Conservation (phyloP, 2,329 filamentous ascomycete species). For the Drechslerella stenobrocha region DNA sequence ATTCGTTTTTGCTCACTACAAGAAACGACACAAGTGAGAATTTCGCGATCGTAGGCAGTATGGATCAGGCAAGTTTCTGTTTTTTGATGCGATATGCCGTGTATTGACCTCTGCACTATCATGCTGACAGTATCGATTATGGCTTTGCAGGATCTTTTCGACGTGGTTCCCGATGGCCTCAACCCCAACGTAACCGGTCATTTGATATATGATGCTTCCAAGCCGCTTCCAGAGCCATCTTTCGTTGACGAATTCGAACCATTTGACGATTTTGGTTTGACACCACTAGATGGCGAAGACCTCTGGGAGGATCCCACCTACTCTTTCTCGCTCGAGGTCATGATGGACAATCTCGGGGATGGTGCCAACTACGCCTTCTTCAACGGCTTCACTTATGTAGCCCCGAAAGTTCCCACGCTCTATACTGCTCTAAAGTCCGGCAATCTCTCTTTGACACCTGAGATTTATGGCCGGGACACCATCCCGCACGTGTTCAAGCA, state of each 20-base stretch:
- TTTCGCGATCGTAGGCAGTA: constrained; percentile 69
- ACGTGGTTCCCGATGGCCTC: constrained; percentile 67
- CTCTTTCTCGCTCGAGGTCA: constrained; percentile 66
- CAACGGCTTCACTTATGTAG: constrained; percentile 75
- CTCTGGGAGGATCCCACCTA: constrained; percentile 67
- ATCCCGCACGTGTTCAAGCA: constrained; percentile 59
- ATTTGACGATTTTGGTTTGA: constrained; percentile 73
- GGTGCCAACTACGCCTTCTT: constrained; percentile 72
- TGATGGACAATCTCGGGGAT: constrained; percentile 69
- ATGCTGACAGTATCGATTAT: not conserved
- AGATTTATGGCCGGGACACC: constrained; percentile 68
- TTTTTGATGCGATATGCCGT: not conserved
- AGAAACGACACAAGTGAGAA: constrained; percentile 66
- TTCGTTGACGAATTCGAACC: constrained; percentile 66
- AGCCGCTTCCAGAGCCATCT: constrained; percentile 60
- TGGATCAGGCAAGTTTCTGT: constrained; percentile 64
- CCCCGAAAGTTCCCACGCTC: constrained; percentile 75
- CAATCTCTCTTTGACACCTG: constrained; percentile 61
- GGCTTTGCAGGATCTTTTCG: constrained; percentile 65
- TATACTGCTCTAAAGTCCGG: constrained; percentile 73
- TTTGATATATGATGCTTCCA: constrained; percentile 63
- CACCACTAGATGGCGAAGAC: constrained; percentile 68
- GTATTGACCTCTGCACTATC: too few relatives aligned
- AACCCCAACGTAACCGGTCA: constrained; percentile 71
- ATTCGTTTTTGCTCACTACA: constrained; percentile 63